Evolutionary conservation across 257 asterid genomes (phyloP), one percentile per base, ranked within the genome.

Genomic region (Eustoma russellianum): DNA sequence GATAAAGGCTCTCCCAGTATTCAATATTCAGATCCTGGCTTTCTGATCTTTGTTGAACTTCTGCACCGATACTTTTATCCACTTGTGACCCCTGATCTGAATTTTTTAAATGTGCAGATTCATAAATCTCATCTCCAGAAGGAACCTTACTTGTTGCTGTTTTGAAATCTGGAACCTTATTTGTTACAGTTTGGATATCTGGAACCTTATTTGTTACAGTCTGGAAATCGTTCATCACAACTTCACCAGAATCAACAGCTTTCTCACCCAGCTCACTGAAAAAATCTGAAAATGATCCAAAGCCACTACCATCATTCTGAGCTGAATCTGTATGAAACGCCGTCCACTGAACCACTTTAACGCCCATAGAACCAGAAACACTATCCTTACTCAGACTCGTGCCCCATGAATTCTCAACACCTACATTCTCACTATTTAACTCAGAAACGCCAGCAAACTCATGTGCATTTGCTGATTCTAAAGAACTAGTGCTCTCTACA

Each of bases 271-370:
- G 68, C 55, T 79, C 87, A 9, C 69, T 72, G 66, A 91, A 81
- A 72, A 92, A 92, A 72, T 88, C 93, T 0, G 88, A 75, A 66
- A 77, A 88, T 4, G 98, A 92, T 45, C 95, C 98, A 57, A 82
- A 91, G 50, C 84, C 96, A 59, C 69, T 70, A 33, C 61, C 61
- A 67, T 67, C 83, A 53, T 70, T 76, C 41, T 68, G 69, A 52
- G 58, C 70, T 2, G 74, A 51, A 61, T 75, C 79, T 30, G 88
- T 62, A 53, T 63, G 66, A 56, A 92, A 88, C 5, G 86, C 94
- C 63, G 90, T 83, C 98, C 98, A 92, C 7, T 72, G 90, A 67
- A 92, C 90, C 75, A 79, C 93, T 71, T 88, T 92, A 47, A 88
- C 78, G 66, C 90, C 93, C 0, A 76, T 63, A 53, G 67, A 66